Evolutionary conservation across 371 early-diverging fungal genomes (phyloP).

Genomic region (Mucor circinelloides): DNA sequence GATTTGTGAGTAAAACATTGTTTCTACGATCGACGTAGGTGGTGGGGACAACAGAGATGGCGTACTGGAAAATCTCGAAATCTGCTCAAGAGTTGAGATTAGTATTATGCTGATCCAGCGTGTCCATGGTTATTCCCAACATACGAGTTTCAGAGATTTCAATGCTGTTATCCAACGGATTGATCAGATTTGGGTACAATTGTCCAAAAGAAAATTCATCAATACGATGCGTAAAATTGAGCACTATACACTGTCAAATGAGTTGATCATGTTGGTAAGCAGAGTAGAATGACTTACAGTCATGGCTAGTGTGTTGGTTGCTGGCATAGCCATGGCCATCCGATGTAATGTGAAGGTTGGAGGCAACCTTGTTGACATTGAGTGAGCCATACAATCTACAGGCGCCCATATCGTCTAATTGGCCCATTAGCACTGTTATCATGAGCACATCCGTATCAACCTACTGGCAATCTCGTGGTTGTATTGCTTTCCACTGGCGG

Average conservation of each 20-base stretch:
- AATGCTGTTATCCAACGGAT: slow-evolving; percentile 85
- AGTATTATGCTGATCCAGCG: not conserved
- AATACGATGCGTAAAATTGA: slow-evolving; percentile 94
- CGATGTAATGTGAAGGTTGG: slow-evolving; percentile 91
- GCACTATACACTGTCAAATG: slow-evolving; percentile 42
- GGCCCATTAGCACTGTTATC: not conserved
- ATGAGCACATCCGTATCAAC: not conserved
- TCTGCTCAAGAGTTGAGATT: slow-evolving; percentile 32
- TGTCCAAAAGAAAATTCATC: slow-evolving; percentile 90
- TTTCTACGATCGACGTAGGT: slow-evolving; percentile 68
- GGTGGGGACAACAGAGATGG: slow-evolving; percentile 84
- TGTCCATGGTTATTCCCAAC: slow-evolving; percentile 1
- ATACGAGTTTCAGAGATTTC: slow-evolving; percentile 66
- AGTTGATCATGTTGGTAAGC: not conserved
- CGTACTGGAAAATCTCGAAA: slow-evolving; percentile 81
- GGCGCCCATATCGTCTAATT: slow-evolving; percentile 54
- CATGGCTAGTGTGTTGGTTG: slow-evolving; percentile 64
- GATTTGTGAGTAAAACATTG: slow-evolving; percentile 74
- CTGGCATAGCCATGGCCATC: slow-evolving; percentile 84
- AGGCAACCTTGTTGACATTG: slow-evolving; percentile 78
- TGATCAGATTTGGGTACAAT: slow-evolving; percentile 79
- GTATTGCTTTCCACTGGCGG: slow-evolving; percentile 42
- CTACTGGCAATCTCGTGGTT: slow-evolving; percentile 40
- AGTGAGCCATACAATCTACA: slow-evolving; percentile 82
- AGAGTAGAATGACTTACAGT: slow-evolving; percentile 52